A percentile compares a stretch with the other conserved stretches of the same genome.
Evolutionary conservation across 1,284 basidiomycete species (phyloP).

Genomic region (Sphagnurus paluster): DNA sequence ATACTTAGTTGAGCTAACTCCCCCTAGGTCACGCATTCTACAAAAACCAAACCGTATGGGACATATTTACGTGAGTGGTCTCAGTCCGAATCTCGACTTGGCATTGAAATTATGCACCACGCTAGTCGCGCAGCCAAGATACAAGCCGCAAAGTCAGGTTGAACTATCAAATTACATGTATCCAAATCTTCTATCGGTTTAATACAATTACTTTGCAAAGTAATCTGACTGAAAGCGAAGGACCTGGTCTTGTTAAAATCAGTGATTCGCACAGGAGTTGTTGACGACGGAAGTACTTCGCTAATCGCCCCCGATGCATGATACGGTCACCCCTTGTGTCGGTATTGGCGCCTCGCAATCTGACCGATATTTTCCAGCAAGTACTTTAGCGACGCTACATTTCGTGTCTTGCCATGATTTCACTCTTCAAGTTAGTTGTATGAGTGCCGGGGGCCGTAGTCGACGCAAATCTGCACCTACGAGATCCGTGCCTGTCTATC

Average conservation of each 20-base stretch:
- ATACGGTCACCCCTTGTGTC: slow-evolving; percentile 27
- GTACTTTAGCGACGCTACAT: slow-evolving; percentile 36
- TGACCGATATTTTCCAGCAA: slow-evolving; percentile 26
- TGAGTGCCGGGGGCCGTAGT: not conserved
- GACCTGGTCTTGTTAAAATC: not conserved
- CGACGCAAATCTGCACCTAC: slow-evolving; percentile 22
- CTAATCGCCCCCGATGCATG: slow-evolving; percentile 15
- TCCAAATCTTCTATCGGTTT: not conserved
- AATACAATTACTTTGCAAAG: slow-evolving; percentile 1
- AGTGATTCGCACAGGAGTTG: not conserved
- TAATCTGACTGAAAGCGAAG: not conserved
- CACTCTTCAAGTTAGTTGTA: slow-evolving; percentile 29
- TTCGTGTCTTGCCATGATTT: slow-evolving; percentile 42
- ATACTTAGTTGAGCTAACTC: not conserved
- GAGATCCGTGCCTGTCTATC: slow-evolving; percentile 31
- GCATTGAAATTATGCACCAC: slow-evolving; percentile 6
- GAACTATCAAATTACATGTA: slow-evolving; percentile 3
- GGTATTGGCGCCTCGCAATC: slow-evolving; percentile 15
- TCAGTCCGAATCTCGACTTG: not conserved
- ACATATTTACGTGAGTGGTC: slow-evolving; percentile 46
- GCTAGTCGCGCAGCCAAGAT: slow-evolving; percentile 36
- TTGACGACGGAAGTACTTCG: not conserved
- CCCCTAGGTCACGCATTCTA: slow-evolving; percentile 43
- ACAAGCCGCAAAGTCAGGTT: slow-evolving; percentile 32
- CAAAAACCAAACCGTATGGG: slow-evolving; percentile 55